Base-by-base conservation (phyloP, 768 basidiomycete species). In the Mycena filopes region DNA sequence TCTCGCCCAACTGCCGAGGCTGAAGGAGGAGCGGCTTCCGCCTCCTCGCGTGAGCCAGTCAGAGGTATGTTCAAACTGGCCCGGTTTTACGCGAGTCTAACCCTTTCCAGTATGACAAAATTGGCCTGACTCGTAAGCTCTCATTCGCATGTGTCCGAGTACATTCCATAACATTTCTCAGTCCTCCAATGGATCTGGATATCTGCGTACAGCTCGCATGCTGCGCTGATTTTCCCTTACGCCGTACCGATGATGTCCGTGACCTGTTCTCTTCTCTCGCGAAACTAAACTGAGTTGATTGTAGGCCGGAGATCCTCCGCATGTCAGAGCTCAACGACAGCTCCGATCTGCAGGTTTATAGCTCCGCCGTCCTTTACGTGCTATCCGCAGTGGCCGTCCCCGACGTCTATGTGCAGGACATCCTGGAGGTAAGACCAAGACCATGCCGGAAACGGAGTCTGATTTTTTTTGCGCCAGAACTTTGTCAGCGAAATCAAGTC, bases 281-380 rank as follows among this genome's bases (percentile, higher is more conserved):
- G 55, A 25, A 31, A 43, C 28, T 21, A 36, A 18, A n/a, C 61
- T 63, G 10, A 62, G 54, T 65, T 53, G 58, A 29, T 61, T 49
- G 61, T 43, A 96, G 94, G 74, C 94, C 94, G 40, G 93, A 94
- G 75, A 91, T 95, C 62, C 84, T 96, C 73, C 89, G 88, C 66
- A 94, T 97, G 91, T 89, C 94, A 59, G 95, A 97, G 72, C 84
- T 96, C 60, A 95, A 91, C 73, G 95, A 97, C 72, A 90, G 84
- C 75, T 82, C 89, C 10, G 95, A 96, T 61, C 76, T 97, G 61
- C 94, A 95, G 75, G 83, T 86, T 31, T 93, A 93, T 71, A 91
- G 93, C 69, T 88, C 90, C 49, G 89, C 89, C 6, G 89, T 95
- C 13, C 79, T 96, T 47, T 92, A 93, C 68, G 87, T 94, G 62